These are phyloP conservation scores for Mychonastes homosphaera DNA, from an alignment of 139 green algal genomes.

Conservation along the genomic window DNA sequence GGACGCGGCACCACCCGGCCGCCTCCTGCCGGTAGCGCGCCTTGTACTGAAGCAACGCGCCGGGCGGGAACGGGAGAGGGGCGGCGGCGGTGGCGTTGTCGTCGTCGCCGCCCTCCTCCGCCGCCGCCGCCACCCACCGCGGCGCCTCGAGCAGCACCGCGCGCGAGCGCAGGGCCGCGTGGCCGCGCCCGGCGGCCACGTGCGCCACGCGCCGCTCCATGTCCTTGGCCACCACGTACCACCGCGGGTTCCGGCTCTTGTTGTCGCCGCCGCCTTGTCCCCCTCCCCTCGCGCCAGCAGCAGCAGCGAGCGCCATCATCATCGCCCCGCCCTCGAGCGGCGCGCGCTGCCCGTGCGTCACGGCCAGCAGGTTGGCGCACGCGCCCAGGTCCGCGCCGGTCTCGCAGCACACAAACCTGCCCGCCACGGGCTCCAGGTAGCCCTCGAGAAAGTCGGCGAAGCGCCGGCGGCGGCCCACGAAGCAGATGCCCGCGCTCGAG, in stretches of 20 bases:
- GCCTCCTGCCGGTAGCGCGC: constrained; percentile 39
- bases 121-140: constrained; percentile 44
- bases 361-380: constrained; percentile 42
- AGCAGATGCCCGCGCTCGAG: constrained; percentile 73
- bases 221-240: constrained; percentile 68
- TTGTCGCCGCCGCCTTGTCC: too few relatives aligned
- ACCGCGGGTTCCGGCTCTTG: too few relatives aligned
- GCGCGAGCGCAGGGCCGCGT: constrained; percentile 45
- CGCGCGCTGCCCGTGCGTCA: constrained; percentile 69
- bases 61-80: background rate
- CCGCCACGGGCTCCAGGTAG: constrained; percentile 45
- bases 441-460: constrained; percentile 65
- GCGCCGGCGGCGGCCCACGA: constrained; percentile 58
- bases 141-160: constrained; percentile 28
- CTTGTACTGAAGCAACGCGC: constrained; percentile 27
- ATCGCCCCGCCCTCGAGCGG: constrained; percentile 39
- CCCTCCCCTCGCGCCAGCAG: too few relatives aligned
- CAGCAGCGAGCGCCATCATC: too few relatives aligned
- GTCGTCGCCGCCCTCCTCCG: background rate
- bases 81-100: background rate
- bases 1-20: constrained; percentile 14
- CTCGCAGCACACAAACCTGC: constrained; percentile 41
- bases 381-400: constrained; percentile 25
- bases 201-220: constrained; percentile 28
- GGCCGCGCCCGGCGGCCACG: constrained; percentile 39